Percentiles rank a stretch among this genome's conserved stretches.
phyloP scores from a whole-genome alignment of 306 rosid species.

The Acacia crassicarpa region DNA sequence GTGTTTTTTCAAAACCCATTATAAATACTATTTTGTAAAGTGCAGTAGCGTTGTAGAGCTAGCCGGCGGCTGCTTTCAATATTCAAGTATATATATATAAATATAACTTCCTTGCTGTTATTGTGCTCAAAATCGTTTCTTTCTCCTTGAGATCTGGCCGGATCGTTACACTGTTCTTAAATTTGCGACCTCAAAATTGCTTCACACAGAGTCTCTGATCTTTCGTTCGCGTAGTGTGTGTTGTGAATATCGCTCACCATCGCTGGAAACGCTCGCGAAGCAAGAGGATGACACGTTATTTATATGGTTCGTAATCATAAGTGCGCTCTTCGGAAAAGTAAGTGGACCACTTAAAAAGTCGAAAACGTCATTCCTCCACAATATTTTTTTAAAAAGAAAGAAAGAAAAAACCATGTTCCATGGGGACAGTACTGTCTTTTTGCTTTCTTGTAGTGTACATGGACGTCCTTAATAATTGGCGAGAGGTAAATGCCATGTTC shows the following conservation, averaged over 20 bases:
- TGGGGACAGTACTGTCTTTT: slow-evolving; percentile 19
- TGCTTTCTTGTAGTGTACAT: background rate
- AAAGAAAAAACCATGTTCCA: background rate
- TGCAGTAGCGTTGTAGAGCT: background rate
- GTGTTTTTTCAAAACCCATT: slow-evolving; percentile 33
- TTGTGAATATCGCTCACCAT: background rate
- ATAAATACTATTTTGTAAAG: slow-evolving; percentile 33
- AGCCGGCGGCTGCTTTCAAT: slow-evolving; percentile 15
- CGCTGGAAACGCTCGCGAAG: background rate
- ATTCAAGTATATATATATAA: background rate
- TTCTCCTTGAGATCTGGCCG: slow-evolving; percentile 12
- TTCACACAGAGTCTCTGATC: background rate
- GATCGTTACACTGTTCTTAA: slow-evolving; percentile 8
- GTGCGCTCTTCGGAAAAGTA: background rate
- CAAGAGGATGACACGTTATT: background rate
- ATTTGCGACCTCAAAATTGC: background rate
- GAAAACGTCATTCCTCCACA: background rate
- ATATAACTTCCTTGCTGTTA: background rate
- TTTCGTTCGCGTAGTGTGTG: background rate
- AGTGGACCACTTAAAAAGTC: background rate
- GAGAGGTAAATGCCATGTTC: slow-evolving; percentile 15
- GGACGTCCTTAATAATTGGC: slow-evolving; percentile 10
- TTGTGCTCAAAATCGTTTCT: slow-evolving; percentile 22
- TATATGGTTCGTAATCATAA: background rate
- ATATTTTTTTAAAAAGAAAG: background rate